These are phyloP conservation scores for Clarireedia hainanense DNA, from an alignment of 2,329 filamentous ascomycete species.

Conservation along the genomic window DNA sequence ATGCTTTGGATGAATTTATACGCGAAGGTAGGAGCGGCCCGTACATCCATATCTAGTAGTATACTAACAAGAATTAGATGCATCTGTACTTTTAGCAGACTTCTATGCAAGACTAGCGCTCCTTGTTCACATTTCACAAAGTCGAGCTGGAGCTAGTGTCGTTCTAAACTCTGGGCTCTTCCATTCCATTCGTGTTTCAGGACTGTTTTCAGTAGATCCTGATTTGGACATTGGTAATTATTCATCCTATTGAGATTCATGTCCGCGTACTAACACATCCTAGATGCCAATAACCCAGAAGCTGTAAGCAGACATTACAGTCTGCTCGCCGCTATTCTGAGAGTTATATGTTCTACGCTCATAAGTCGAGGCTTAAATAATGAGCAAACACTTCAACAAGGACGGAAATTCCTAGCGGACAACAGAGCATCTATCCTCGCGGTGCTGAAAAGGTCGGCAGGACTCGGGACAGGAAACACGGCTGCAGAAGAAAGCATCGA, in stretches of 20 bases:
- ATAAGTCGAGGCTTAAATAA: conserved; percentile 78
- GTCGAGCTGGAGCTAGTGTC: conserved; percentile 72
- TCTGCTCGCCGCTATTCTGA: conserved; percentile 70
- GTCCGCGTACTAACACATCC: conserved; percentile 9
- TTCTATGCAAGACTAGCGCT: conserved; percentile 70
- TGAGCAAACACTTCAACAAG: conserved; percentile 62
- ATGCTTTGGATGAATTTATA: conserved; percentile 58
- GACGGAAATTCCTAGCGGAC: conserved; percentile 70
- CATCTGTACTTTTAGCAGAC: conserved; percentile 35
- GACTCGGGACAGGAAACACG: conserved; percentile 51
- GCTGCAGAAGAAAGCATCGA: conserved; percentile 53
- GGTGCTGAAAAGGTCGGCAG: conserved; percentile 82
- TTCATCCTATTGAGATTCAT: background rate
- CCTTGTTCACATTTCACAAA: conserved; percentile 77
- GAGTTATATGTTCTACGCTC: conserved; percentile 75
- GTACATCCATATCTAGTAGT: background rate
- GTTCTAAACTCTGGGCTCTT: conserved; percentile 89
- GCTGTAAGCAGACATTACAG: conserved; percentile 47
- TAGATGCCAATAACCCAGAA: conserved; percentile 26
- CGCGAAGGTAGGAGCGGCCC: conserved; percentile 41
- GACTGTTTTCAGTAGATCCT: conserved; percentile 83
- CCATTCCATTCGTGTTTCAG: conserved; percentile 68
- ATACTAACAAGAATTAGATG: conserved; percentile 27
- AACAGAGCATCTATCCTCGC: conserved; percentile 80
- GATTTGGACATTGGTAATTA: conserved; percentile 71